phyloP scores from a whole-genome alignment of 2,329 filamentous ascomycete species.

The Colletotrichum eleusines region DNA sequence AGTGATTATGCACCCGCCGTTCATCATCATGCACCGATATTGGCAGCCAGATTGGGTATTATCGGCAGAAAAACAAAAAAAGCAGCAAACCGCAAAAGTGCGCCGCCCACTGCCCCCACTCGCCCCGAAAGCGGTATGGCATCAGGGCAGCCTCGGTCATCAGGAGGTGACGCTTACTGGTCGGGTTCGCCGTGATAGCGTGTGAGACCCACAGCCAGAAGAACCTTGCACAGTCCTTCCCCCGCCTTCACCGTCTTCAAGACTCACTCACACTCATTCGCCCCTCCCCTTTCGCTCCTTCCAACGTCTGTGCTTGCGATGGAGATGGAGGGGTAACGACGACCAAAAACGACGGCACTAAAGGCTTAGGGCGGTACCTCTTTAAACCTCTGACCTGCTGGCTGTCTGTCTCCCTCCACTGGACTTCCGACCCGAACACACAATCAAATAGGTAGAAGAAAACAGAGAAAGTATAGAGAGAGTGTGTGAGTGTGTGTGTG shows the following conservation, averaged over 20 bases:
- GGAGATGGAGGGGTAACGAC: neutral
- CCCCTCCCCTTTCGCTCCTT: neutral
- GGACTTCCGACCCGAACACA: neutral
- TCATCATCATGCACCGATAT: neutral
- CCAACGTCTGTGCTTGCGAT: neutral
- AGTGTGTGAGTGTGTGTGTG: too few species aligned
- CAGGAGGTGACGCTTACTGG: constrained; percentile 8
- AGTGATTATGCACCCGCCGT: neutral
- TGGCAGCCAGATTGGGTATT: constrained; percentile 8
- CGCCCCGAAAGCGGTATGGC: constrained; percentile 39
- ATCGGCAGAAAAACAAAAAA: constrained; percentile 28
- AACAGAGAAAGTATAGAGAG: too few species aligned
- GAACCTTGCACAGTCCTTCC: neutral
- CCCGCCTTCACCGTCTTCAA: constrained; percentile 30
- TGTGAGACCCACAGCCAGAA: neutral
- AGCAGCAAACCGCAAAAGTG: constrained; percentile 33
- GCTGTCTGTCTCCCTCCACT: neutral
- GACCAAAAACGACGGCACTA: neutral
- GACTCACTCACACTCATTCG: neutral
- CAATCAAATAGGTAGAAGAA: too few species aligned
- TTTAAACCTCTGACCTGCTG: neutral
- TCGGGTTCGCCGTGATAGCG: neutral
- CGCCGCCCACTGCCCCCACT: constrained; percentile 33
- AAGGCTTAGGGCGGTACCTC: neutral
- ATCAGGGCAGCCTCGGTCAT: constrained; percentile 34